Evolutionary conservation across 495 filamentous ascomycete species (phyloP), one percentile per base, ranked within the genome.

Genomic region (Melanomma pulvis-pyrius): DNA sequence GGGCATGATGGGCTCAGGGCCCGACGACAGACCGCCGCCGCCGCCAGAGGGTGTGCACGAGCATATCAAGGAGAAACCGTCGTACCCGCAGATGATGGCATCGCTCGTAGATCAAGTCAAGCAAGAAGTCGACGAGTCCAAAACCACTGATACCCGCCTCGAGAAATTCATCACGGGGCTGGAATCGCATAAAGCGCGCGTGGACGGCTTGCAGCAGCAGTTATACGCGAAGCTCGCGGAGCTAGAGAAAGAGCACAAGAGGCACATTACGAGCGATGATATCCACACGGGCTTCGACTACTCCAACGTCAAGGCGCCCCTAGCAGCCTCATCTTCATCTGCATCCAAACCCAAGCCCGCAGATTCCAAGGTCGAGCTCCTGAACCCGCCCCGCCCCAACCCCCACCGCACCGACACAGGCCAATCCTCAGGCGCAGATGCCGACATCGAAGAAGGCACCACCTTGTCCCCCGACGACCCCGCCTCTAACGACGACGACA

Each of bases 81-180:
- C 88, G 5, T 98, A 96, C 73, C 93, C 91, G 19, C 89, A 92
- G 79, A 98, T 98, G 94, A 92, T 98, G 89, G 89, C 91, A 29
- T 84, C 87, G 5, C 70, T 98, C 67, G 84, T 97, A 7, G 94
- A 98, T 71, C 90, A 97, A 74, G 92, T 98, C 28, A 98, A 97
- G 80, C 90, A 90, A 75, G 87, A 92, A 46, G 82, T 97, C 15
- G 90, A 91, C 44, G 87, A 90, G 59, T 80, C 81, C 65, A 84
- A 87, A 57, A 46, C 79, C 3, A 78, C 85, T 29, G 78, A 86
- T 32, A 84, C 88, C 65, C 79, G 88, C 32, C 88, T 88, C 68
- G 79, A 85, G 28, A 87, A 80, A 51, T 97, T 93, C 79, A 79
- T 92, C 26, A 82, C 84, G 28, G 92, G 92, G 59, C 82, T 98